These are phyloP conservation scores for Rhizophagus sp. DNA, from an alignment of 192 early-diverging fungal genomes.

Conservation along the genomic window DNA sequence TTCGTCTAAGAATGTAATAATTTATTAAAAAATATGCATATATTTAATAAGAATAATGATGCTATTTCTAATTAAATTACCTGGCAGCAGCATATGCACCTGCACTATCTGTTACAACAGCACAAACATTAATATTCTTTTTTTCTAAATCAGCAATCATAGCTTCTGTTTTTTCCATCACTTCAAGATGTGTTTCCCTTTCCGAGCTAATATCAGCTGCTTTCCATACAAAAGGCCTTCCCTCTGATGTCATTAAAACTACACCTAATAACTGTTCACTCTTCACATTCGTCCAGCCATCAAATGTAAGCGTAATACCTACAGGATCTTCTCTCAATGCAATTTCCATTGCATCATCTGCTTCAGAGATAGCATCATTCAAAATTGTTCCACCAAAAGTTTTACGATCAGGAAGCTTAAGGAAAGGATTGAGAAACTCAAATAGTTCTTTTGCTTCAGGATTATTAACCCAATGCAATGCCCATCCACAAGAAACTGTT, in stretches of 20 bases:
- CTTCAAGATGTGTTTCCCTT: neutral
- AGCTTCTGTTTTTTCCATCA: neutral
- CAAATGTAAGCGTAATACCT: neutral
- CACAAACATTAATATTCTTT: neutral
- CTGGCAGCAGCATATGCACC: neutral
- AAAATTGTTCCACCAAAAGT: neutral
- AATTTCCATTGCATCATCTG: neutral
- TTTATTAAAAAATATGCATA: neutral
- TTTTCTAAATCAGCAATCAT: neutral
- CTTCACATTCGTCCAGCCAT: slow-evolving; percentile 4
- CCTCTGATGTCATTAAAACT: neutral
- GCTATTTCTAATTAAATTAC: neutral
- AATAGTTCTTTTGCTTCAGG: neutral
- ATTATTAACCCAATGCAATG: neutral
- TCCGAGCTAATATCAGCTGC: neutral
- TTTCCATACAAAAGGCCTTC: neutral
- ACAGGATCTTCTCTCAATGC: neutral
- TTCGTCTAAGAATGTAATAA: neutral
- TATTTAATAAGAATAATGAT: neutral
- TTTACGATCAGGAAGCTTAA: neutral
- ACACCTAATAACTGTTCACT: neutral
- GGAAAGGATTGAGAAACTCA: neutral
- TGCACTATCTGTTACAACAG: slow-evolving; percentile 21
- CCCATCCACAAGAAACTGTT: too few relatives aligned
- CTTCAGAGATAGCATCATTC: neutral